phyloP scores from a whole-genome alignment of 2,329 filamentous ascomycete genomes.

The Penicillium sp. region DNA sequence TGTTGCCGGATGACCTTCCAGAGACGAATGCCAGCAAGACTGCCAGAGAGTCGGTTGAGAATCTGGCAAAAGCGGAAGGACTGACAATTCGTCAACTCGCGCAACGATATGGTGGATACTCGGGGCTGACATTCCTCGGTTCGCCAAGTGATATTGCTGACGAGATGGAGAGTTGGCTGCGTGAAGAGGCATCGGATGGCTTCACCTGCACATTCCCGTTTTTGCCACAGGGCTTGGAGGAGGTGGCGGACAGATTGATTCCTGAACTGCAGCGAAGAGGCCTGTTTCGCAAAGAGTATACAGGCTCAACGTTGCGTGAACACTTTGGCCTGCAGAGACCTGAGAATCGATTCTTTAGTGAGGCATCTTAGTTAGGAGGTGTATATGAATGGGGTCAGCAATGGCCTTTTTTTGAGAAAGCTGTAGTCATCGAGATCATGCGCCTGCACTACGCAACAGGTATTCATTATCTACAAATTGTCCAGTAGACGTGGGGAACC shows the following conservation, averaged over 20 bases:
- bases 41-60: constrained; percentile 44
- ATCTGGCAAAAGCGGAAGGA: constrained; percentile 45
- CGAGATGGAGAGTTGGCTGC: constrained; percentile 49
- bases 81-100: constrained; percentile 53
- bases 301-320: constrained; percentile 52
- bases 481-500: background rate
- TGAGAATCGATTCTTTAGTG: constrained; percentile 38
- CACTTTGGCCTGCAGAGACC: constrained; percentile 53
- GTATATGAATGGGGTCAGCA: background rate
- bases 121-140: constrained; percentile 51
- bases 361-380: background rate
- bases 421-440: too few relatives aligned
- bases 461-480: background rate
- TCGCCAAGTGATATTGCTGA: constrained; percentile 50
- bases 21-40: constrained; percentile 56
- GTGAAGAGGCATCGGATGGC: constrained; percentile 49
- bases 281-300: constrained; percentile 52
- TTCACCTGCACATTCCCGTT: constrained; percentile 53
- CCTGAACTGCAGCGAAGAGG: constrained; percentile 52
- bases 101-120: constrained; percentile 49
- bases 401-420: too few relatives aligned
- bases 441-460: too few relatives aligned
- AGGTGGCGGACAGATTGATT: constrained; percentile 47
- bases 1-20: constrained; percentile 49
- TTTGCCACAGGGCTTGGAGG: constrained; percentile 51